phyloP scores from a whole-genome alignment of 768 basidiomycete species.

The Hydnum rufescens region DNA sequence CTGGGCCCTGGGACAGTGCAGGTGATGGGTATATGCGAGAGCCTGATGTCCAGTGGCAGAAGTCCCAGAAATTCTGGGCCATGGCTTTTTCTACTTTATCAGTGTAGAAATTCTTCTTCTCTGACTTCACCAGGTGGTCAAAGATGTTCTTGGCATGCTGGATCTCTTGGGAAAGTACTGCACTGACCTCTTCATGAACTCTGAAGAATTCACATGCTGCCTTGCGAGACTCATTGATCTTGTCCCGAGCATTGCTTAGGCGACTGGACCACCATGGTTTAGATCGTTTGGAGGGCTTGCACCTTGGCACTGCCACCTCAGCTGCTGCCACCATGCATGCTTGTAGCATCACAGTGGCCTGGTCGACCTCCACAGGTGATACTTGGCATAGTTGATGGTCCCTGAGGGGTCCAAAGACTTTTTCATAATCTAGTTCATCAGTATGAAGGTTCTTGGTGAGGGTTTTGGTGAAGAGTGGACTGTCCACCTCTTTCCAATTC shows the following conservation, averaged over 20 bases:
- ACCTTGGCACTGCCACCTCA: neutral
- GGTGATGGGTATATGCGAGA: neutral
- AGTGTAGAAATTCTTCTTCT: neutral
- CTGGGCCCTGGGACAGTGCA: no score
- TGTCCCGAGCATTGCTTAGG: neutral
- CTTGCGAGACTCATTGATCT: neutral
- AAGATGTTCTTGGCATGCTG: neutral
- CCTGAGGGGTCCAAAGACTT: neutral
- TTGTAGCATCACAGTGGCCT: neutral
- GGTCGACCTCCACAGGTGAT: neutral
- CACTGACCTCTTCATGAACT: neutral
- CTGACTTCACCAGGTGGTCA: neutral
- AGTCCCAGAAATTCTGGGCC: neutral
- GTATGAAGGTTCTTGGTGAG: neutral
- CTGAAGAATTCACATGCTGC: no score
- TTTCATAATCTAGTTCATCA: neutral
- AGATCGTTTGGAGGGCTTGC: neutral
- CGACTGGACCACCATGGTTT: neutral
- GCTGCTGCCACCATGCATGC: neutral
- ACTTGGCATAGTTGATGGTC: neutral
- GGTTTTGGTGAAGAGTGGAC: neutral
- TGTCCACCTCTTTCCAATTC: slow-evolving; percentile 5
- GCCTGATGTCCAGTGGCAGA: neutral
- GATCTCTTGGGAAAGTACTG: neutral
- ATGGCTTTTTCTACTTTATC: neutral